A percentile compares a stretch with the other conserved stretches of the same genome.
phyloP scores from a whole-genome alignment of 352 stramenopile species.

The Chloridella minuta region DNA sequence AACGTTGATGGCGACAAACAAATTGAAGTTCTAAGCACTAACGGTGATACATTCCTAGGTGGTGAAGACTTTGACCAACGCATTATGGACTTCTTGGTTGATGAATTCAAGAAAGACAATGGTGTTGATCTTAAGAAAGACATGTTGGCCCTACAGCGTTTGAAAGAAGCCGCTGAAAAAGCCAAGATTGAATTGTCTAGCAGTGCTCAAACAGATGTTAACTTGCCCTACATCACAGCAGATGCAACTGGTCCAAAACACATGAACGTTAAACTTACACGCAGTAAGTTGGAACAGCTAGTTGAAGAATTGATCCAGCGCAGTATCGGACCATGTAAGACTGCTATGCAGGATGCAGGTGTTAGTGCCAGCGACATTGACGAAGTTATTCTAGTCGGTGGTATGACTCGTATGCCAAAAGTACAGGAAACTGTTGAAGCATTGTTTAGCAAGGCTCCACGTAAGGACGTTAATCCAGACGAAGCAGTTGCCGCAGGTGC shows the following conservation, averaged over 20 bases:
- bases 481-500: constrained; percentile 53
- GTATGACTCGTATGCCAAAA: constrained; percentile 34
- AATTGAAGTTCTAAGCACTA: constrained; percentile 78
- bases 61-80: constrained; percentile 33
- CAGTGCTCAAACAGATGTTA: constrained; percentile 22
- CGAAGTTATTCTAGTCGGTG: constrained; percentile 39
- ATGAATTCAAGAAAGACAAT: constrained; percentile 49
- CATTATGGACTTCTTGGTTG: constrained; percentile 71
- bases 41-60: constrained; percentile 46
- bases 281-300: constrained; percentile 77
- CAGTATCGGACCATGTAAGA: no score
- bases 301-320: constrained; percentile 18
- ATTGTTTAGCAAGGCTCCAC: constrained; percentile 34
- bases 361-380: constrained; percentile 20
- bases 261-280: constrained; percentile 44
- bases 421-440: constrained; percentile 28
- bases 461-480: constrained; percentile 44
- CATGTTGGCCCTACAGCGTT: constrained; percentile 21
- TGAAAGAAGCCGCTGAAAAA: constrained; percentile 29
- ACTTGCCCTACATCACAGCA: constrained; percentile 27
- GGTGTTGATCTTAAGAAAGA: constrained; percentile 1
- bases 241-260: constrained; percentile 23
- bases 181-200: constrained; percentile 26
- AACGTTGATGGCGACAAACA: constrained; percentile 38
- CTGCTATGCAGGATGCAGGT: no score